Base-by-base conservation (phyloP, 495 filamentous ascomycete species). In the Lepidopterella palustris region DNA sequence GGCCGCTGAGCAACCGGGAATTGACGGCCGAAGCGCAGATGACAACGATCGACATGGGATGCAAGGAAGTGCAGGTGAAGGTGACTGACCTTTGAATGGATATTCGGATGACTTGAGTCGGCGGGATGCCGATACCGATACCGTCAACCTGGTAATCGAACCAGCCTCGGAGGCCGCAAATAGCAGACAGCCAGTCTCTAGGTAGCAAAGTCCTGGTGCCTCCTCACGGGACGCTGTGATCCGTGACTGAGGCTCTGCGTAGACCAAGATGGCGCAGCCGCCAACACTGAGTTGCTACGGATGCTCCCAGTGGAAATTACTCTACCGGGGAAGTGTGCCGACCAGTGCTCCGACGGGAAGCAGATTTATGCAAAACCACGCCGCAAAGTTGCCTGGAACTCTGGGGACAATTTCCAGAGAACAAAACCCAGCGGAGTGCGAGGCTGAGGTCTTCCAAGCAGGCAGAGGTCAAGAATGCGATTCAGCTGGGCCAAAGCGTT, bases 111-210 rank as follows among this genome's bases (percentile, higher is more conserved):
- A 58, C 64, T 67, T 57, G 57, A 35, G 50, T 48, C 60, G 51
- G 39, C 39, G n/a, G n/a, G n/a, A 18, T 42, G 18, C 18, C 18
- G 55, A 55, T 61, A 62, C 63, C 60, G 57, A 60, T 60, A 45
- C 64, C 64, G 64, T 55, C 64, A 28, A 59, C 64, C 60, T 60
- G 64, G 64, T 67, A 67, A 55, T 40, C 49, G 52, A 45, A 11
- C 27, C 18, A 25, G 10, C 18, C 26, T 47, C 53, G 26, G 31
- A 45, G 53, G 53, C 31, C 32, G 54, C 24, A 20, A 54, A 31
- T 32, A 55, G 21, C 23, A 11, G 47, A 13, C 47, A 15, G 21
- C 21, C 21, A 50, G 24, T 13, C 8, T 21, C 21, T n/a, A n/a
- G n/a, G n/a, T n/a, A n/a, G n/a, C n/a, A n/a, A n/a, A n/a, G n/a